These are phyloP conservation scores for Aspergillus arachidicola DNA, from an alignment of 2,329 filamentous ascomycete genomes.

Conservation along the genomic window DNA sequence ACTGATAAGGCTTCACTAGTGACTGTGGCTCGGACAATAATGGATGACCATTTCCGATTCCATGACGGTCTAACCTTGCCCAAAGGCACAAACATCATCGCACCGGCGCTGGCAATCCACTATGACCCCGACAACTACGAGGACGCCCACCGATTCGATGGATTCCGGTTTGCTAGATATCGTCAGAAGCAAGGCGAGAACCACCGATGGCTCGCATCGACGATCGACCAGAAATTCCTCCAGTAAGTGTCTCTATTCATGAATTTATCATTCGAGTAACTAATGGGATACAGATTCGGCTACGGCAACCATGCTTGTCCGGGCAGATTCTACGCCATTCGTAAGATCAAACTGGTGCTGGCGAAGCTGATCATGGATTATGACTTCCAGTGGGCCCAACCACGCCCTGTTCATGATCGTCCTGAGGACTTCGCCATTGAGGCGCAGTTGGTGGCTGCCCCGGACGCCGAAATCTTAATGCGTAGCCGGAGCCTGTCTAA, in stretches of 20 bases:
- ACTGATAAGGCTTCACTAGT: not conserved
- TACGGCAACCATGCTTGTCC: slow-evolving; percentile 2
- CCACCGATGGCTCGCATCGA: not conserved
- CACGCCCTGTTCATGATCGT: not conserved
- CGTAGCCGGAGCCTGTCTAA: not conserved
- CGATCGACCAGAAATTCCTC: not conserved
- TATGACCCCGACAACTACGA: not conserved
- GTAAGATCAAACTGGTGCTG: not conserved
- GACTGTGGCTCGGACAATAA: not conserved
- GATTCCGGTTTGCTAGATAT: not conserved
- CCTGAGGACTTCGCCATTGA: not conserved
- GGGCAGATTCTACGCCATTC: slow-evolving; percentile 3
- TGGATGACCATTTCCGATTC: not conserved
- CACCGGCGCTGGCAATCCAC: not conserved
- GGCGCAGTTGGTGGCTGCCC: not conserved
- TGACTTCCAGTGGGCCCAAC: slow-evolving; percentile 2
- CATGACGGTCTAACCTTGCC: not conserved
- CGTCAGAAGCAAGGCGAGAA: not conserved
- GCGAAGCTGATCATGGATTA: slow-evolving; percentile 2
- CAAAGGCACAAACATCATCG: not conserved
- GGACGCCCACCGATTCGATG: not conserved
- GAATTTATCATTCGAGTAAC: not conserved
- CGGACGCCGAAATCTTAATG: not conserved
- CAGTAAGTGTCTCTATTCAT: not conserved
- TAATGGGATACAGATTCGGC: not conserved